Base-by-base conservation (phyloP, 345 rosid species). In the Pugionium cornutum region DNA sequence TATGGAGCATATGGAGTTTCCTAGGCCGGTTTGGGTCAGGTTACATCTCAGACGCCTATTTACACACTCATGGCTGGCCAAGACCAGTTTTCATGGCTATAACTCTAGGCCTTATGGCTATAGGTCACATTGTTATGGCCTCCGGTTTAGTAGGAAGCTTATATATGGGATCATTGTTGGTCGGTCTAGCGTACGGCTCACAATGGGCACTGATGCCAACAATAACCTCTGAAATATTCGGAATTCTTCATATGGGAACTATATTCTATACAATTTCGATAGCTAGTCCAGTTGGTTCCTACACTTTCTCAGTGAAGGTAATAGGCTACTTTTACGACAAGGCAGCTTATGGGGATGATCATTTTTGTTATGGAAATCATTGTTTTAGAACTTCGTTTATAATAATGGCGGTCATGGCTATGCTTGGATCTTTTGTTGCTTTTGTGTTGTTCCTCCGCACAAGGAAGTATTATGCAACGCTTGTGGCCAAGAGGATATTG, bases 1-100 rank as follows among this genome's bases (percentile, higher is more conserved):
- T 87, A 18, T 76, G 78, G 80, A 87, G 92, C 67, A 87, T 86
- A 82, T 89, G 98, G 96, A 89, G 77, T 63, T 92, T 89, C 66
- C 91, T 92, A 32, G 98, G 96, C 58, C 89, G 98, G 48, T 84
- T 92, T 28, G 92, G 91, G 28, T 88, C 80, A 1, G 98, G 98
- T 31, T 86, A 72, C 51, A 64, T 87, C 1, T 89, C 98, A 0
- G 98, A 92, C 67, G 49, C 81, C 4, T 76, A 84, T 68, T 77
- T 92, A 42, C 86, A 81, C 66, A 83, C 62, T 39, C 53, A 62
- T 11, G 96, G 96, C 4, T 87, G 76, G 81, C 81, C 82, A 29
- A 79, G 96, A 82, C 95, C 96, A 0, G 35, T 81, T 53, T 86
- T 89, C 72, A 87, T 89, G 78, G 84, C 76, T 11, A 68, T 92